Conservation (phyloP, 352 stramenopile species). For the Achlya hypogyna region DNA sequence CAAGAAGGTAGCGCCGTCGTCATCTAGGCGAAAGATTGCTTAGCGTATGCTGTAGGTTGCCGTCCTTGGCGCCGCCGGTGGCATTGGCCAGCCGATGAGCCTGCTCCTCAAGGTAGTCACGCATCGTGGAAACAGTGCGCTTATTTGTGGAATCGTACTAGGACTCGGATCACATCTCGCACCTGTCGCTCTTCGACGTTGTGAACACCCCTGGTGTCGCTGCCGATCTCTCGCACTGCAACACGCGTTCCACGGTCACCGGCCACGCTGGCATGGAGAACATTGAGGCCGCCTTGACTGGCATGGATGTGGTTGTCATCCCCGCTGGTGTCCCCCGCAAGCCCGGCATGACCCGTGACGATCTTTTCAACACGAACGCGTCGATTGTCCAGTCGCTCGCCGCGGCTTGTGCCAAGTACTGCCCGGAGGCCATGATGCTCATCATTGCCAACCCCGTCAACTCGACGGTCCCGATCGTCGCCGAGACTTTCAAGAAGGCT, state of each 20-base stretch:
- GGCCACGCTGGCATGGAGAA: slow-evolving; percentile 73
- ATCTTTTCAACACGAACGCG: slow-evolving; percentile 94
- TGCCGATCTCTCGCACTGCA: slow-evolving; percentile 93
- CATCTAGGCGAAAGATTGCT: background rate
- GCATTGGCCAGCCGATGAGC: slow-evolving; percentile 98
- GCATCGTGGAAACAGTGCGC: background rate
- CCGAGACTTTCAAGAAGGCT: slow-evolving; percentile 96
- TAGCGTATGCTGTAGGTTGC: slow-evolving; percentile 24
- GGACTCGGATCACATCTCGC: slow-evolving; percentile 90
- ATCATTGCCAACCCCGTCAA: slow-evolving; percentile 99
- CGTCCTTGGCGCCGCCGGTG: slow-evolving; percentile 90
- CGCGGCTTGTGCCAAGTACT: slow-evolving; percentile 89
- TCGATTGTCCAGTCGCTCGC: slow-evolving; percentile 95
- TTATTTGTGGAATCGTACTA: background rate
- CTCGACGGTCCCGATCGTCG: slow-evolving; percentile 98
- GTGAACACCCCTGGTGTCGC: slow-evolving; percentile 97
- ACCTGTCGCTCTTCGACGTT: slow-evolving; percentile 98
- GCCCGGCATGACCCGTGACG: slow-evolving; percentile 94
- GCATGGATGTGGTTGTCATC: slow-evolving; percentile 97
- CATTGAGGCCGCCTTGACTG: slow-evolving; percentile 54
- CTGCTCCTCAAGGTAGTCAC: slow-evolving; percentile 89
- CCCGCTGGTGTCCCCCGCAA: slow-evolving; percentile 98
- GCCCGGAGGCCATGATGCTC: slow-evolving; percentile 92
- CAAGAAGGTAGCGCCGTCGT: slow-evolving; percentile 39
- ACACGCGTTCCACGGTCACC: slow-evolving; percentile 70